Conservation (phyloP, 306 rosid species). For the Pterocarpus santalinus region DNA sequence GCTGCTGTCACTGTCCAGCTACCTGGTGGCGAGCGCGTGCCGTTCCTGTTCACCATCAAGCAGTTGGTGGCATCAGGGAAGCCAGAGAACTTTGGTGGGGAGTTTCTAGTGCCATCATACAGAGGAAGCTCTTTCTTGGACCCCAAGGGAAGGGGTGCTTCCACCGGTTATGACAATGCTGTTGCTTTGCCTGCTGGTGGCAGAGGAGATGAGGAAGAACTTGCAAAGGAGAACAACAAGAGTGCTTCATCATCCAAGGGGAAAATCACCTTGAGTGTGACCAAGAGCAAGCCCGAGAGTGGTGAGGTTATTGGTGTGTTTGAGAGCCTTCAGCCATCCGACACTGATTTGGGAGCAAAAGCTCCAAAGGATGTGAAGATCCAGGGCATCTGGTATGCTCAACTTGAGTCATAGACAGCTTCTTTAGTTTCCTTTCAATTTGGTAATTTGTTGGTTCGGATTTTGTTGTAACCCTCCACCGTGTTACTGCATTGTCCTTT, state of each 20-base stretch:
- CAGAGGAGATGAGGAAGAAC: constrained; percentile 96
- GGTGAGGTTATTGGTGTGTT: constrained; percentile 95
- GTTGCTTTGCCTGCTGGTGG: constrained; percentile 94
- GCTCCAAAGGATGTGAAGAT: constrained; percentile 93
- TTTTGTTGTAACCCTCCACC: constrained; percentile 58
- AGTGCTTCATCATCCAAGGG: constrained; percentile 79
- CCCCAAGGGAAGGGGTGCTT: constrained; percentile 99
- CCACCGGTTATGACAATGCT: constrained; percentile 89
- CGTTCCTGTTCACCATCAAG: constrained; percentile 94
- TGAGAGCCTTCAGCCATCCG: constrained; percentile 93
- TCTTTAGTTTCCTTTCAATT: constrained; percentile 1
- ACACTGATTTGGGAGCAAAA: constrained; percentile 98
- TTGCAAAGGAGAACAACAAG: constrained; percentile 81
- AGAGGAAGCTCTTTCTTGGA: constrained; percentile 95
- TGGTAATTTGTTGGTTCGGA: constrained; percentile 44
- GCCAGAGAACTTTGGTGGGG: constrained; percentile 74
- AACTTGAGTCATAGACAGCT: constrained; percentile 76
- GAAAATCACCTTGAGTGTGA: constrained; percentile 84
- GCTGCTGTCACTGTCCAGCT: constrained; percentile 93
- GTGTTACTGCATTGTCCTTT: constrained; percentile 49
- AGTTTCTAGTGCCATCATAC: constrained; percentile 88
- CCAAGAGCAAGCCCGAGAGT: constrained; percentile 85
- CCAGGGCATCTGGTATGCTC: constrained; percentile 97
- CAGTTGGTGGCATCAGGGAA: constrained; percentile 93
- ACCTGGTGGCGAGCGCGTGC: constrained; percentile 95